Evolutionary conservation across 2,329 filamentous ascomycete species (phyloP), one percentile per base, ranked within the genome.

Genomic region (Fusarium sp.): DNA sequence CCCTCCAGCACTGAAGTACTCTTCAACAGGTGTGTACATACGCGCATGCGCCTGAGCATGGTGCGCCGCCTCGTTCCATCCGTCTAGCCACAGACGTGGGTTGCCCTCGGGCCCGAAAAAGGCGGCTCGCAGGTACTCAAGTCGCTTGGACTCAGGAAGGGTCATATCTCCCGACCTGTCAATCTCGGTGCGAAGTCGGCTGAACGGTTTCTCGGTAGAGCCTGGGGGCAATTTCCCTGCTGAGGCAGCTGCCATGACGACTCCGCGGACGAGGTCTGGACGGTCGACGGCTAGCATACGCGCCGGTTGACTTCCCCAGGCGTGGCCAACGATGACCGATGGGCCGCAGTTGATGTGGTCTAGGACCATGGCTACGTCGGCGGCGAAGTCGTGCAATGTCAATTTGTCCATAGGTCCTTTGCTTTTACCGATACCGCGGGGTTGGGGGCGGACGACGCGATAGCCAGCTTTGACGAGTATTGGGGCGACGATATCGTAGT

Each of bases 191-290:
- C 30, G 53, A 4, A 56, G 30, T 7, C 42, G 53, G 5, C 53
- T 47, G 29, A 56, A 56, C 0, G 42, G 53, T 7, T 47, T 37
- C 42, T 56, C 53, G 5, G 18, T 47, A 2, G 53, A 56, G n/a
- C 53, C 53, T 2, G 42, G 53, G 1, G 42, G 53, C 1, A 56
- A n/a, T 13, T 56, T 56, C 18, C 53, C 53, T 9, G 53, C 53
- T 2, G 53, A 56, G 18, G 53, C 42, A 13, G 53, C 53, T 37
- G 53, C 53, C 53, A 56, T 56, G 14, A 47, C 30, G 13, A 56
- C 18, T 3, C 53, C 42, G 9, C 30, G 53, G 10, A 56, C 53
- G 8, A 56, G 53, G 6, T 56, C 53, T 56, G 53, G 53, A 27
- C 53, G 42, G n/a, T 56, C 29, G 4, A 3, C 42, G 8, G 53